Percentiles rank a stretch among this genome's conserved stretches.
phyloP scores from a whole-genome alignment of 1,284 basidiomycete species.

The Tausonia pullulans region DNA sequence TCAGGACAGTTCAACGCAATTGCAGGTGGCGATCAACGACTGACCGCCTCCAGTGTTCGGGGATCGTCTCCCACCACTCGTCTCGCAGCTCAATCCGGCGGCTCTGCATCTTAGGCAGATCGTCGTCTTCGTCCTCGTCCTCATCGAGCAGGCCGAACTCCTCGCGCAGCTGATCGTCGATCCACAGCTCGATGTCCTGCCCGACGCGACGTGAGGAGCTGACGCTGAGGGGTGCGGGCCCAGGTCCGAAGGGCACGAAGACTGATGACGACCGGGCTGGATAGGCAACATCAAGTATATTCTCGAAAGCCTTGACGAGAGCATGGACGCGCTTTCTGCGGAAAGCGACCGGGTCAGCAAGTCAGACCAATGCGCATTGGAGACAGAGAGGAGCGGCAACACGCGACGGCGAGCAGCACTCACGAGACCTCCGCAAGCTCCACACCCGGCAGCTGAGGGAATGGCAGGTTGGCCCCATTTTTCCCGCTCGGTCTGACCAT shows the following conservation, averaged over 20 bases:
- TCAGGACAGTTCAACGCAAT: neutral
- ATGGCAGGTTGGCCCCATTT: neutral
- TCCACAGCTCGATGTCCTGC: conserved; percentile 11
- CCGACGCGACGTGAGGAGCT: conserved; percentile 3
- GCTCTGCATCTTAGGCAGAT: neutral
- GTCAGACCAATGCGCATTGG: neutral
- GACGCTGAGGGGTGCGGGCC: neutral
- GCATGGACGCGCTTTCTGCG: conserved; percentile 4
- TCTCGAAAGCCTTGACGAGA: conserved; percentile 3
- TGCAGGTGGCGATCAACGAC: neutral
- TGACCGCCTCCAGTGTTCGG: conserved; percentile 8
- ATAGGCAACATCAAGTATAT: conserved; percentile 12
- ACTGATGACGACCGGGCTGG: neutral
- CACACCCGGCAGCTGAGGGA: neutral
- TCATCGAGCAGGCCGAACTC: neutral
- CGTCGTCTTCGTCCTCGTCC: neutral
- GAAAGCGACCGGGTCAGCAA: neutral
- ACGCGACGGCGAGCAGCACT: neutral
- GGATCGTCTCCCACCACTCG: conserved; percentile 13
- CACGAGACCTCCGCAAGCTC: conserved; percentile 7
- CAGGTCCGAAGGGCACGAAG: neutral
- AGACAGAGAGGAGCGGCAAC: neutral
- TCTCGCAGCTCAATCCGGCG: conserved; percentile 7
- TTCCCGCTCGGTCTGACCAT: neutral
- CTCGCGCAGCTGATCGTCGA: conserved; percentile 6